A percentile compares a stretch with the other conserved stretches of the same genome.
These are phyloP conservation scores for Psilocybe mexicana DNA, from an alignment of 1,284 basidiomycete genomes.

Conservation along the genomic window DNA sequence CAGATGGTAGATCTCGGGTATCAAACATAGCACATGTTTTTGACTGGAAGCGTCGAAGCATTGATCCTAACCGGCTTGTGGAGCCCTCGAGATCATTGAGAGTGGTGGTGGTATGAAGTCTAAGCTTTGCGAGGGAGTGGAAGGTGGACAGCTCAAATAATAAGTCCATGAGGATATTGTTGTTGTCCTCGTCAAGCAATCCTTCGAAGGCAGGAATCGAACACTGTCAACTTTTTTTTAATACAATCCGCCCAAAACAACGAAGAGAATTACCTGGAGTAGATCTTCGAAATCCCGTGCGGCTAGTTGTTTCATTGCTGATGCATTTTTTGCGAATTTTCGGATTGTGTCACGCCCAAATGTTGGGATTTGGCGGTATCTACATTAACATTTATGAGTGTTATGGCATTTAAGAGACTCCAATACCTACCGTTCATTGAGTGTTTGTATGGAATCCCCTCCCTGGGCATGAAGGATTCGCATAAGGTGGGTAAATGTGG, in stretches of 20 bases:
- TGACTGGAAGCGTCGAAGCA: slow-evolving; percentile 26
- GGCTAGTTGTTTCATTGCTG: slow-evolving; percentile 34
- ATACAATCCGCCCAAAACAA: too few species aligned
- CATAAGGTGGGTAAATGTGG: slow-evolving; percentile 28
- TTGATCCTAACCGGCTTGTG: slow-evolving; percentile 26
- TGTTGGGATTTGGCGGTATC: slow-evolving; percentile 29
- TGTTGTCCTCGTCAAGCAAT: slow-evolving; percentile 29
- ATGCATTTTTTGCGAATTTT: slow-evolving; percentile 29
- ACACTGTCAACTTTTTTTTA: slow-evolving; percentile 19
- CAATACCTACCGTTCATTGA: slow-evolving; percentile 24
- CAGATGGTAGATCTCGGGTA: slow-evolving; percentile 28
- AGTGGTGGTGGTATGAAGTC: slow-evolving; percentile 34
- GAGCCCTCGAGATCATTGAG: slow-evolving; percentile 24
- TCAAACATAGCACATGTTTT: slow-evolving; percentile 21
- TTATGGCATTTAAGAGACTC: background rate
- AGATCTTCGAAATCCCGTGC: slow-evolving; percentile 36
- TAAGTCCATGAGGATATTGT: slow-evolving; percentile 29
- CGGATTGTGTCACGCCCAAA: slow-evolving; percentile 35
- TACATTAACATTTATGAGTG: slow-evolving; percentile 3
- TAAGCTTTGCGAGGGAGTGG: slow-evolving; percentile 40
- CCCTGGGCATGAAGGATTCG: slow-evolving; percentile 24
- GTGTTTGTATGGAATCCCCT: slow-evolving; percentile 13
- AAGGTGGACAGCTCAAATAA: slow-evolving; percentile 31
- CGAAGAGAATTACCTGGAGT: slow-evolving; percentile 29
- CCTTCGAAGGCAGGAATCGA: slow-evolving; percentile 36